Conservation (phyloP, 2,329 filamentous ascomycete species). For the Ceratocystis variospora region DNA sequence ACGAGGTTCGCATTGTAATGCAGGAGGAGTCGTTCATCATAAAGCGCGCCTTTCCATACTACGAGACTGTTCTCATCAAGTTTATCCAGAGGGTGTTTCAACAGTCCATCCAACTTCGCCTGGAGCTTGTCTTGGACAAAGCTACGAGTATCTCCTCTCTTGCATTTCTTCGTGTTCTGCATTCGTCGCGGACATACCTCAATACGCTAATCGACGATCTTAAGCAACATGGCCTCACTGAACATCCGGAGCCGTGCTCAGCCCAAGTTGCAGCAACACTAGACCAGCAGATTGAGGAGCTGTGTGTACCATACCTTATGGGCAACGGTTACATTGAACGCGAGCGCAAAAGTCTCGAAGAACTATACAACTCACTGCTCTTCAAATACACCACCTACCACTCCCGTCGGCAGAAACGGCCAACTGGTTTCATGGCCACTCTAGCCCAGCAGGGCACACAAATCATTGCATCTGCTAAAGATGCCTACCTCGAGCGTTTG, state of each 20-base stretch:
- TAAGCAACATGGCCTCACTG: slow-evolving; percentile 85
- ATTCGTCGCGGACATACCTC: slow-evolving; percentile 83
- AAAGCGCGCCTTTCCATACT: slow-evolving; percentile 88
- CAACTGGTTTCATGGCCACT: slow-evolving; percentile 84
- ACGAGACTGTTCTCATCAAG: slow-evolving; percentile 82
- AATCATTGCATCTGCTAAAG: slow-evolving; percentile 71
- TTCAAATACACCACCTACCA: slow-evolving; percentile 98
- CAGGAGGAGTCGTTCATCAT: slow-evolving; percentile 97
- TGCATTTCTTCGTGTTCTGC: slow-evolving; percentile 78
- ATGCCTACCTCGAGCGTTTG: slow-evolving; percentile 78
- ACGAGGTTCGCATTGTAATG: slow-evolving; percentile 89
- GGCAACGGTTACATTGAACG: slow-evolving; percentile 58
- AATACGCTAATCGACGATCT: slow-evolving; percentile 78
- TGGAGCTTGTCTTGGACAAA: slow-evolving; percentile 93
- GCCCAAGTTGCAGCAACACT: slow-evolving; percentile 67
- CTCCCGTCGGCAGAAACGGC: slow-evolving; percentile 70
- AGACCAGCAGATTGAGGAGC: slow-evolving; percentile 61
- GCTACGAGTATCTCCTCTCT: slow-evolving; percentile 82
- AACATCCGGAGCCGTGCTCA: slow-evolving; percentile 83
- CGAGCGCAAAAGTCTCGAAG: slow-evolving; percentile 57
- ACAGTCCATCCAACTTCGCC: slow-evolving; percentile 88
- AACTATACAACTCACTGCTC: slow-evolving; percentile 76
- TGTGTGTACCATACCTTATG: slow-evolving; percentile 58
- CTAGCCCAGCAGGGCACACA: slow-evolving; percentile 83
- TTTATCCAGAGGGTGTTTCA: slow-evolving; percentile 96